Base-by-base conservation (phyloP, 306 rosid genomes). In the Fragaria ananassa region DNA sequence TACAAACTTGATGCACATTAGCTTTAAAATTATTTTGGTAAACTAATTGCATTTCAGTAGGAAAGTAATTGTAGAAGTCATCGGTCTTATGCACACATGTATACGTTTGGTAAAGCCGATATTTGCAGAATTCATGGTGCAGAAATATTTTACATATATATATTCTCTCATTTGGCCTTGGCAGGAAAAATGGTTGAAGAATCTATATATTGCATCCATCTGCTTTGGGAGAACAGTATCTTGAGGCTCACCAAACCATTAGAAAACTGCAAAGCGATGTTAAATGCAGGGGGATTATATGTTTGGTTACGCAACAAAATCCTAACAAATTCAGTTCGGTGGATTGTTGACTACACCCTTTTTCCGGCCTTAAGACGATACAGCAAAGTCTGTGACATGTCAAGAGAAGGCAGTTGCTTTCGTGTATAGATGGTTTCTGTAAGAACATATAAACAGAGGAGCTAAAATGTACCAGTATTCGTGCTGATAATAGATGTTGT, bases 161-260 rank as follows among this genome's bases (percentile, higher is more conserved):
- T 13, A 7, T 62, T 31, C 18, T 0, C 0, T 29, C 34, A 5
- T 31, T 51, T 67, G 51, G 49, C 45, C 5, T 4, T 80, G 57
- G 67, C 87, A 84, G 87, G 87, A 84, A 42, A 84, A 84, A 69
- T 84, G 87, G 87, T 61, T 75, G 49, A 84, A 84, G 82, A 80
- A 80, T 69, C 75, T 80, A 10, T 84, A 84, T 58, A 84, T 84
- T 74, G 81, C 87, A 35, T 81, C 87, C 8, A 68, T 84, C 69
- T 73, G 84, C 77, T 78, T 51, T 19, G 87, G 87, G 35, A 84
- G 87, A 80, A 84, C 87, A 8, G 87, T 79, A 34, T 80, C 87
- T 63, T 84, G 77, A 84, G 68, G 72, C 58, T 23, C 27, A 12
- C 71, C 44, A 29, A 29, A 23, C 45, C 19, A 60, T 35, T 50